Evolutionary conservation across 2,329 filamentous ascomycete species (phyloP).

Genomic region (Macrophomina pseudophaseolina): DNA sequence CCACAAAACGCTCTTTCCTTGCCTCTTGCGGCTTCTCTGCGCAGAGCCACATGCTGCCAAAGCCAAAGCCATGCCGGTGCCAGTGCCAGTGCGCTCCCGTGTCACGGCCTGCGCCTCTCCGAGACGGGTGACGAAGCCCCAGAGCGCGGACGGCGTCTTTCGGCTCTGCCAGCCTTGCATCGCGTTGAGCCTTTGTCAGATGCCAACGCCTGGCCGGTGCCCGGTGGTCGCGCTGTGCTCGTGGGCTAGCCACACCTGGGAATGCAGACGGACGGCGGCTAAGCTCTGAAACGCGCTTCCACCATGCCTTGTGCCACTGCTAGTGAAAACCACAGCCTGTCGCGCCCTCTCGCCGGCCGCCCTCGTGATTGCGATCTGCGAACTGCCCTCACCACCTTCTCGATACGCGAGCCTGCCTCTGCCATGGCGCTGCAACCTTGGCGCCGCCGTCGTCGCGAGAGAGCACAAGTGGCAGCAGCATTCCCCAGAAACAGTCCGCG

Average conservation of each 20-base stretch:
- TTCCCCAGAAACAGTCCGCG: background rate
- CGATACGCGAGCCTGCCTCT: background rate
- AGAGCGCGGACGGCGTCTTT: no score
- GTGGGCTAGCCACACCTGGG: constrained; percentile 2
- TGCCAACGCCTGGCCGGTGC: no score
- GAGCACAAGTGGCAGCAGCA: constrained; percentile 10
- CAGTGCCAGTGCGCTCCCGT: no score
- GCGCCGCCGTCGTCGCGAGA: background rate
- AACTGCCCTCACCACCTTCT: background rate
- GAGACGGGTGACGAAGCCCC: background rate
- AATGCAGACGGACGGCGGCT: constrained; percentile 21
- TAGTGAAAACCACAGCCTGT: constrained; percentile 10
- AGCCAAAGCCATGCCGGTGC: background rate
- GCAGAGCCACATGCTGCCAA: background rate
- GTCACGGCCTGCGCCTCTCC: background rate
- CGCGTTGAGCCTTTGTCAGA: no score
- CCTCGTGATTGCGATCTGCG: constrained; percentile 16
- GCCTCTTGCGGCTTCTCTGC: background rate
- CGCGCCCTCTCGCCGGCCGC: background rate
- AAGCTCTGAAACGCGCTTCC: constrained; percentile 12
- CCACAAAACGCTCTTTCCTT: constrained; percentile 1
- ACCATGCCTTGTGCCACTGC: constrained; percentile 9
- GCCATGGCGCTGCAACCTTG: constrained; percentile 3
- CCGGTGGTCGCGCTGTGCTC: no score
- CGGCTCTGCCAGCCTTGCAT: no score